These are phyloP conservation scores for Coniophora puteana DNA, from an alignment of 1,284 basidiomycete species.

Conservation along the genomic window DNA sequence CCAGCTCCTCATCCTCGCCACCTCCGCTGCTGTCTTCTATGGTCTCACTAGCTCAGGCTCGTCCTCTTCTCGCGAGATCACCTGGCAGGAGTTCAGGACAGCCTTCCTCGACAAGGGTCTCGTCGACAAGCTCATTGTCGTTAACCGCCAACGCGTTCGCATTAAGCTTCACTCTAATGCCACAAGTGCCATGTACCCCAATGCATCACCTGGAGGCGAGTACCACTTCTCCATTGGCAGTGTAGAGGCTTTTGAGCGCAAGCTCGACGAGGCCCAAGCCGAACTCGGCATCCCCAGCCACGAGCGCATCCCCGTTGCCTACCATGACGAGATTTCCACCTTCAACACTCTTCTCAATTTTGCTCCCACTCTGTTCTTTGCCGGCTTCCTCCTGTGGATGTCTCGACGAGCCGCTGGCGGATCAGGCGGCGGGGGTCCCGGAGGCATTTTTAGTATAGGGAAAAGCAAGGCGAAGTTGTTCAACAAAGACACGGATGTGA, in stretches of 20 bases:
- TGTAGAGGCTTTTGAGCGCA: constrained; percentile 95
- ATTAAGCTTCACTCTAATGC: constrained; percentile 87
- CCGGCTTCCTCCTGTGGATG: constrained; percentile 90
- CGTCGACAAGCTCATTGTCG: constrained; percentile 91
- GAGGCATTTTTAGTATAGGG: constrained; percentile 97
- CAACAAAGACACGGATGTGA: constrained; percentile 96
- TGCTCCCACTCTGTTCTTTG: constrained; percentile 90
- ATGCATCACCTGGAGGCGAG: constrained; percentile 49
- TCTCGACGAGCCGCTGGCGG: constrained; percentile 76
- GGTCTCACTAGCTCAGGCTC: constrained; percentile 59
- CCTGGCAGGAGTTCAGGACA: constrained; percentile 98
- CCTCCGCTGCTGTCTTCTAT: constrained; percentile 64
- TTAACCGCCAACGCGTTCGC: constrained; percentile 89
- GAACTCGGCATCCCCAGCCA: constrained; percentile 90
- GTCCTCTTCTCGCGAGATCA: constrained; percentile 81
- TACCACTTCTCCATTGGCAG: constrained; percentile 98
- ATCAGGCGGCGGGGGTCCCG: constrained; percentile 59
- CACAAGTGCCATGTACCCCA: constrained; percentile 68
- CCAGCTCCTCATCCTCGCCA: constrained; percentile 59
- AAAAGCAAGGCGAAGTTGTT: constrained; percentile 95
- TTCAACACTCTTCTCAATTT: constrained; percentile 86
- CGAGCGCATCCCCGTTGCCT: constrained; percentile 95
- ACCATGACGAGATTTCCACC: constrained; percentile 91
- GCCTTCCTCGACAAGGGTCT: constrained; percentile 95
- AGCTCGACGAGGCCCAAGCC: constrained; percentile 89